Conservation (phyloP, 148 eudicot genomes). For the Rheum nobile region DNA sequence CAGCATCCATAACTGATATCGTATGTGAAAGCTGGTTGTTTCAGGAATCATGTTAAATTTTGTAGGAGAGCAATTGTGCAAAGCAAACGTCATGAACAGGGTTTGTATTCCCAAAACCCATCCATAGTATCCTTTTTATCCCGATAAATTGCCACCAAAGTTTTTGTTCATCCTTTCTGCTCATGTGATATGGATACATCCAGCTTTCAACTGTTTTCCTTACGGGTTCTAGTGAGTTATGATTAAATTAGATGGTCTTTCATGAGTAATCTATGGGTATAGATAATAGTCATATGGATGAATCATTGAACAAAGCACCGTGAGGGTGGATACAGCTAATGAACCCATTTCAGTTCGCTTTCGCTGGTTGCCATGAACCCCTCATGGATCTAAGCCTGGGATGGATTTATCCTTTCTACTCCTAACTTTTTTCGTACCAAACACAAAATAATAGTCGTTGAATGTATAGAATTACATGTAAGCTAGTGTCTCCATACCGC, state of each 20-base stretch:
- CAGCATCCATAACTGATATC: background rate
- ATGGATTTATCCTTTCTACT: background rate
- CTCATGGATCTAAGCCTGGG: background rate
- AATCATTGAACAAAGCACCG: background rate
- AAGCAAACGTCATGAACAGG: background rate
- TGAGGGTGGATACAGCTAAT: background rate
- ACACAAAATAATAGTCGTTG: background rate
- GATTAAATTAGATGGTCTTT: background rate
- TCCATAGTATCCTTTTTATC: background rate
- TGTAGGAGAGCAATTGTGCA: background rate
- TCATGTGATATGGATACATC: background rate
- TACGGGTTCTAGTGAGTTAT: background rate
- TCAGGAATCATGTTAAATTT: background rate
- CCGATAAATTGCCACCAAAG: background rate
- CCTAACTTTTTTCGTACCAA: background rate
- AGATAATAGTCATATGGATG: background rate
- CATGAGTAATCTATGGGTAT: background rate
- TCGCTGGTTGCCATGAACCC: background rate
- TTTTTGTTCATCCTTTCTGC: background rate
- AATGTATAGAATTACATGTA: background rate
- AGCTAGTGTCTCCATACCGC: background rate
- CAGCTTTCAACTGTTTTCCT: background rate
- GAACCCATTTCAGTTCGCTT: background rate
- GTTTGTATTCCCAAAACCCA: background rate
- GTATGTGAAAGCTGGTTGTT: background rate